These are phyloP conservation scores for Pyrenochaeta sp. DNA, from an alignment of 2,329 filamentous ascomycete species.

Conservation along the genomic window DNA sequence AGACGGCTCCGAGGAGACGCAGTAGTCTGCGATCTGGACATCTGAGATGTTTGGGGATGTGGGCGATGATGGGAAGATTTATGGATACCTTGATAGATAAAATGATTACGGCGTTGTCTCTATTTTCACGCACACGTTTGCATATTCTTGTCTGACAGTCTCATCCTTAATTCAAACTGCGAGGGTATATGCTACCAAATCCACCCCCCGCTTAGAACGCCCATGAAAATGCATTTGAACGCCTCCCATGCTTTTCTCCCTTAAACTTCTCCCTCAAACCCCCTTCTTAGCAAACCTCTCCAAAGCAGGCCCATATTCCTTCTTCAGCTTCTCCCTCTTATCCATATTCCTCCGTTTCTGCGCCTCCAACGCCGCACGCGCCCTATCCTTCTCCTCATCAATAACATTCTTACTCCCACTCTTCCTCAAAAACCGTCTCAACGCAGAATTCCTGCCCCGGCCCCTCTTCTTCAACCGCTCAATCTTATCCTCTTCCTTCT, in stretches of 20 bases:
- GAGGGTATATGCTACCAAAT: slow-evolving; percentile 22
- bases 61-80: slow-evolving; percentile 6
- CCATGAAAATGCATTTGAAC: slow-evolving; percentile 15
- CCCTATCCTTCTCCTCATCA: slow-evolving; percentile 89
- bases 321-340: slow-evolving; percentile 61
- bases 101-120: slow-evolving; percentile 19
- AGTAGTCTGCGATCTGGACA: not conserved
- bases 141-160: not conserved
- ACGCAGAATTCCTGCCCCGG: slow-evolving; percentile 85
- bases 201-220: slow-evolving; percentile 11
- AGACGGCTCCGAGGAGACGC: slow-evolving; percentile 8
- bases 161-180: not conserved
- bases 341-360: slow-evolving; percentile 64
- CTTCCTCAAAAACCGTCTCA: slow-evolving; percentile 90
- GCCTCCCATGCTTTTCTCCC: not conserved
- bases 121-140: not conserved
- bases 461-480: slow-evolving; percentile 76
- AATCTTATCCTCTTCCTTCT: slow-evolving; percentile 67
- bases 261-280: slow-evolving; percentile 1
- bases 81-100: slow-evolving; percentile 30
- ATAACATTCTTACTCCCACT: slow-evolving; percentile 92
- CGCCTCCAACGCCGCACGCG: slow-evolving; percentile 81
- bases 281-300: slow-evolving; percentile 82
- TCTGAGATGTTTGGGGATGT: slow-evolving; percentile 1
- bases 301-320: slow-evolving; percentile 84